These are phyloP conservation scores for Botrytis elliptica DNA, from an alignment of 2,329 filamentous ascomycete species.

Conservation along the genomic window DNA sequence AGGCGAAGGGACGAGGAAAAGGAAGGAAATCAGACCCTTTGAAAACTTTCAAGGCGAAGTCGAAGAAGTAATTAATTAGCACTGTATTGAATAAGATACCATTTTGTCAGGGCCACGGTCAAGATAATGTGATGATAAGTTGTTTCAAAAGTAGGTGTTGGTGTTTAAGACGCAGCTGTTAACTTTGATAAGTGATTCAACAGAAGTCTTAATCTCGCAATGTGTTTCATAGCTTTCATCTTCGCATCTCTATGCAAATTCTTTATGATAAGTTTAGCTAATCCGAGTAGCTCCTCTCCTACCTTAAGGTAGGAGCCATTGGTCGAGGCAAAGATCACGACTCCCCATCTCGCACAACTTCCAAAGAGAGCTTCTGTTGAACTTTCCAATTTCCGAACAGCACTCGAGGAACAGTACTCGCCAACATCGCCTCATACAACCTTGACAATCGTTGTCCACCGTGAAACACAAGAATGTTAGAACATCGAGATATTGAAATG, in stretches of 20 bases:
- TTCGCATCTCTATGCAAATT: background rate
- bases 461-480: background rate
- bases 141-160: background rate
- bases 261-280: background rate
- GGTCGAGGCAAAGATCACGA: background rate
- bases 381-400: background rate
- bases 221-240: background rate
- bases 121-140: background rate
- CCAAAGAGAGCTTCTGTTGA: background rate
- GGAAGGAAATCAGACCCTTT: constrained; percentile 77
- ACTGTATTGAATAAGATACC: constrained; percentile 15
- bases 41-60: constrained; percentile 75
- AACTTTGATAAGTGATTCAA: background rate
- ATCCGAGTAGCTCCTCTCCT: no score
- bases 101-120: constrained; percentile 3
- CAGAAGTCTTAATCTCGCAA: no score
- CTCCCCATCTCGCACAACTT: background rate
- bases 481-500: background rate
- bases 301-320: background rate
- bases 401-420: background rate
- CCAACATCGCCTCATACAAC: background rate
- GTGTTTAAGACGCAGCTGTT: background rate
- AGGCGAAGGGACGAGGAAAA: constrained; percentile 50
- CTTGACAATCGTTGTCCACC: background rate
- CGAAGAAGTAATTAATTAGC: constrained; percentile 30